Evolutionary conservation across 1,139 yeast species (phyloP).

Genomic region (Zygosaccharomyces sapae): DNA sequence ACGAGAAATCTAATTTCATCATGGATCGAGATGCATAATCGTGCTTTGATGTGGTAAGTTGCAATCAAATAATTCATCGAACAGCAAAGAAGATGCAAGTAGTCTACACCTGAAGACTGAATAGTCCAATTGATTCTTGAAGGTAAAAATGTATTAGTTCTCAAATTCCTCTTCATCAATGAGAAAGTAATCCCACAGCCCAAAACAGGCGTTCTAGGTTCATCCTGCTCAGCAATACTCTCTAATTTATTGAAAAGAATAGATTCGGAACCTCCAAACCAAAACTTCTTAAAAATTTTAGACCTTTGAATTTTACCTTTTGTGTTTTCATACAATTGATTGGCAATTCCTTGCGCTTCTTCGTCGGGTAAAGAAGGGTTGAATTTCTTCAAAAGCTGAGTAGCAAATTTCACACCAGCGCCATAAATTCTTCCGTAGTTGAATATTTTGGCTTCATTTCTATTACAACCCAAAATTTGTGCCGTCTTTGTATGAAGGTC

Average conservation of each 20-base stretch:
- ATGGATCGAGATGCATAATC: slow-evolving; percentile 85
- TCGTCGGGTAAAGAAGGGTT: slow-evolving; percentile 62
- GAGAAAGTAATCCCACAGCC: slow-evolving; percentile 95
- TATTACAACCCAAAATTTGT: slow-evolving; percentile 74
- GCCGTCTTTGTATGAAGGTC: slow-evolving; percentile 97
- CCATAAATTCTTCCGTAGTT: slow-evolving; percentile 98
- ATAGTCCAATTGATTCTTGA: slow-evolving; percentile 97
- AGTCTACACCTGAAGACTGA: slow-evolving; percentile 97
- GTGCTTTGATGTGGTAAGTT: slow-evolving; percentile 64
- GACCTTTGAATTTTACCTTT: slow-evolving; percentile 56
- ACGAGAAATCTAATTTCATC: slow-evolving; percentile 88
- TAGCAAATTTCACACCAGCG: slow-evolving; percentile 90
- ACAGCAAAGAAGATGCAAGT: slow-evolving; percentile 75
- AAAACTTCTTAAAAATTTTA: slow-evolving; percentile 43
- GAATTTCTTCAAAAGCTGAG: slow-evolving; percentile 74
- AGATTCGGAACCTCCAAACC: slow-evolving; percentile 95
- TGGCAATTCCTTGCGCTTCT: slow-evolving; percentile 67
- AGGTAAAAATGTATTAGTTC: slow-evolving; percentile 66
- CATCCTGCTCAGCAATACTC: slow-evolving; percentile 75
- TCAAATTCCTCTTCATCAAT: slow-evolving; percentile 60
- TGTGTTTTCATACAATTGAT: slow-evolving; percentile 67
- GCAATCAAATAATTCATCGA: slow-evolving; percentile 81
- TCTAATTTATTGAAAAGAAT: slow-evolving; percentile 86
- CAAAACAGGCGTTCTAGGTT: slow-evolving; percentile 84
- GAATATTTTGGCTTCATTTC: slow-evolving; percentile 91